Conservation (phyloP, 2,329 filamentous ascomycete species). For the Colletotrichum sojae region DNA sequence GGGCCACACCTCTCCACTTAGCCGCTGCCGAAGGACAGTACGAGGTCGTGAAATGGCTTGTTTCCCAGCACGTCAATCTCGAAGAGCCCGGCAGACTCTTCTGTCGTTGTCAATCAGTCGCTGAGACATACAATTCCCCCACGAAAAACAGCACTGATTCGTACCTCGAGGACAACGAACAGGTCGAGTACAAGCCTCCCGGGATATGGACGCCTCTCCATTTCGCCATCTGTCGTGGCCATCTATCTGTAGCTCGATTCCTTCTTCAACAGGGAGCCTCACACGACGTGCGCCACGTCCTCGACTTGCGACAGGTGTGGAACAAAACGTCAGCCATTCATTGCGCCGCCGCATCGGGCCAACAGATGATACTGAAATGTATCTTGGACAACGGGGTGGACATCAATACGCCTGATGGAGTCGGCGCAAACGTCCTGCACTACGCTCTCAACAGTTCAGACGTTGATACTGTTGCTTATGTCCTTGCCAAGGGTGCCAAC, state of each 20-base stretch:
- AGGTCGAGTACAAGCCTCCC: too few species aligned
- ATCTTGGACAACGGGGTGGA: neutral
- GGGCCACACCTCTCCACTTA: neutral
- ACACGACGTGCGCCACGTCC: neutral
- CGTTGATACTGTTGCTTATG: neutral
- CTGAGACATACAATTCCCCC: neutral
- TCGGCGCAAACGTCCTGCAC: neutral
- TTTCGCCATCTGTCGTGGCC: neutral
- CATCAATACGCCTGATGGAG: neutral
- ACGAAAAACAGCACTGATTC: too few species aligned
- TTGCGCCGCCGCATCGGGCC: neutral
- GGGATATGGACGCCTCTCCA: constrained; percentile 1
- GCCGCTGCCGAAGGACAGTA: neutral
- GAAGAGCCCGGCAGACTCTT: neutral
- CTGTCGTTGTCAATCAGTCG: neutral
- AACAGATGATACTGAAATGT: neutral
- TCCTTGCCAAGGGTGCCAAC: neutral
- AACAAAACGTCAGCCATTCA: neutral
- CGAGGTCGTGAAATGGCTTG: neutral
- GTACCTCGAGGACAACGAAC: too few species aligned
- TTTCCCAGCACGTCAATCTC: neutral
- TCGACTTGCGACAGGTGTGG: neutral
- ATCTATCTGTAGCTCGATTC: neutral
- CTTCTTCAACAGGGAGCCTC: neutral
- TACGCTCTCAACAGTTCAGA: neutral